Conservation (phyloP, 495 filamentous ascomycete genomes). For the Neurospora africana region DNA sequence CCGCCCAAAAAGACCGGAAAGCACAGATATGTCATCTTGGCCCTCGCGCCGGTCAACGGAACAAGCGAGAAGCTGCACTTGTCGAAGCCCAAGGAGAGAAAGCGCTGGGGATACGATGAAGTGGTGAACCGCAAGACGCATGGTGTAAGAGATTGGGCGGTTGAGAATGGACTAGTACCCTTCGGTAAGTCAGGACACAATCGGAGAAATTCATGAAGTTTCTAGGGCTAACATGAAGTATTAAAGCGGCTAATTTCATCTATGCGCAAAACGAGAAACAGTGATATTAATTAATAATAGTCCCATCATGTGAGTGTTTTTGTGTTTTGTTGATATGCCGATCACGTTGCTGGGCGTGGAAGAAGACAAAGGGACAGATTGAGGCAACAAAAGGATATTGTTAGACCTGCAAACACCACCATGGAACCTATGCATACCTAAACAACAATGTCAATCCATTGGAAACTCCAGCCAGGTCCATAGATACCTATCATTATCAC, state of each 20-base stretch:
- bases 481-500: not conserved
- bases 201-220: not conserved
- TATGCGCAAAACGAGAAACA: constrained; percentile 53
- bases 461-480: not conserved
- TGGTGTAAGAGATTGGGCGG: constrained; percentile 54
- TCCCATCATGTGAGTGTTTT: not conserved
- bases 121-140: constrained; percentile 33
- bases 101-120: constrained; percentile 47
- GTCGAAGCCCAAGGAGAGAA: constrained; percentile 44
- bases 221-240: constrained; percentile 1
- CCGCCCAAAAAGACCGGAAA: constrained; percentile 56
- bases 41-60: constrained; percentile 36
- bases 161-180: constrained; percentile 47
- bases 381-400: not conserved
- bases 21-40: constrained; percentile 59
- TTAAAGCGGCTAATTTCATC: constrained; percentile 53
- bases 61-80: constrained; percentile 31
- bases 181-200: constrained; percentile 40
- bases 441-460: not conserved
- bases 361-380: not conserved
- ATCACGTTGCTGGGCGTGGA: not conserved
- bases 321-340: not conserved
- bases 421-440: not conserved
- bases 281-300: constrained; percentile 15
- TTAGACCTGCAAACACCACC: not conserved